Percentiles rank a stretch among this genome's conserved stretches.
Conservation (phyloP, 768 basidiomycete genomes). For the Pleurotus eryngii region DNA sequence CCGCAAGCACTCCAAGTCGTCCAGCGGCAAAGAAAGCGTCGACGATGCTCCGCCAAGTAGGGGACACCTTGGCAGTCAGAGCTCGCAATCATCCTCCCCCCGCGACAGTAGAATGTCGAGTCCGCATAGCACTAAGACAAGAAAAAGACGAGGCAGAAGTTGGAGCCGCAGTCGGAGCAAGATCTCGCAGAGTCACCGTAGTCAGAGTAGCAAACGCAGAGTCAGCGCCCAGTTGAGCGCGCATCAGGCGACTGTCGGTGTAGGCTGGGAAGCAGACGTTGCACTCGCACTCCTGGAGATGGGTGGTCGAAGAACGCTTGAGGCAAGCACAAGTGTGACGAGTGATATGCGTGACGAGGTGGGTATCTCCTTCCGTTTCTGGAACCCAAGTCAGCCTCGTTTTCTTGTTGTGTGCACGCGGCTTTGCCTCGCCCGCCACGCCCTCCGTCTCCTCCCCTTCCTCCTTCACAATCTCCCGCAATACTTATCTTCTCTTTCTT, state of each 20-base stretch:
- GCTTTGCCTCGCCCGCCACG: neutral
- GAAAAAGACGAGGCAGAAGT: neutral
- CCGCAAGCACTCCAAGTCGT: neutral
- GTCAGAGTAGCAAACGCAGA: constrained; percentile 35
- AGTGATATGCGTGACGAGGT: neutral
- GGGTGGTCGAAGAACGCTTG: too few relatives aligned
- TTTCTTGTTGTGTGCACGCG: neutral
- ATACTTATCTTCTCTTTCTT: constrained; percentile 3
- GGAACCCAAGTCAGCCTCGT: too few relatives aligned
- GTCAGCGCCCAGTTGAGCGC: constrained; percentile 59
- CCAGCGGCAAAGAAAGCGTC: neutral
- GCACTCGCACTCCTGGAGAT: constrained; percentile 10
- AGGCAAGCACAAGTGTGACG: neutral
- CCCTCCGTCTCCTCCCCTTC: neutral
- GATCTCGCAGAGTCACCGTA: constrained; percentile 10
- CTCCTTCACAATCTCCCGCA: neutral
- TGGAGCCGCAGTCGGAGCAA: neutral
- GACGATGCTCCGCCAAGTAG: neutral
- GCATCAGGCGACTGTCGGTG: constrained; percentile 36
- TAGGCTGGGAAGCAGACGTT: constrained; percentile 56
- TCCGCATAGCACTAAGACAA: neutral
- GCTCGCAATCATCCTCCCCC: neutral
- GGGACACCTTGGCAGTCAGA: neutral
- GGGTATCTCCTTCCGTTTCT: too few relatives aligned
- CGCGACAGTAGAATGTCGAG: neutral